Evolutionary conservation across 176 grass and related monocot species (phyloP).

Genomic region (Juncus inflexus): DNA sequence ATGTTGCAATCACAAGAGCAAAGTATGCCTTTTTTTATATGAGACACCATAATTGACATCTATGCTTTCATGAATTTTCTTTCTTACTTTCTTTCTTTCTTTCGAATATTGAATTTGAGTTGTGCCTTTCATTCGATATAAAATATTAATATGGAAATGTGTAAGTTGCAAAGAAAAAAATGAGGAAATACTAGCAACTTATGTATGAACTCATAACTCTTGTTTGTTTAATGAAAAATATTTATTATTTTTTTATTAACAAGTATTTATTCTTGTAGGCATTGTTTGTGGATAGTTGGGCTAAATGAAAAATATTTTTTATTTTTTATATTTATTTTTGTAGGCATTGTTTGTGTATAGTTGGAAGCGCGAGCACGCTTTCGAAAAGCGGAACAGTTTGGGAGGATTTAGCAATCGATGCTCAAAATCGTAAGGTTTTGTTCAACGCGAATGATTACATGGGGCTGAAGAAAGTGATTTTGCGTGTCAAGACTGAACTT

Average conservation of each 20-base stretch:
- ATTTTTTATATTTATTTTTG: conserved; percentile 14
- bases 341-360: conserved; percentile 83
- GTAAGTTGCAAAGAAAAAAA: conserved; percentile 11
- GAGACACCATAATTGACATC: too few relatives aligned
- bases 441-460: conserved; percentile 41
- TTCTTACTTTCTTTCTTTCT: too few relatives aligned
- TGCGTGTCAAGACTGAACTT: too few relatives aligned
- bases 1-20: conserved; percentile 86
- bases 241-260: background rate
- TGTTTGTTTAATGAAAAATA: background rate
- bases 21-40: too few relatives aligned
- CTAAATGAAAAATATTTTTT: too few relatives aligned
- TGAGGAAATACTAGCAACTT: background rate
- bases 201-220: background rate
- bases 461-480: conserved; percentile 43
- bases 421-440: conserved; percentile 33
- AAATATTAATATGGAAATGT: too few relatives aligned
- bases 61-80: too few relatives aligned
- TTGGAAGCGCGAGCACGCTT: conserved; percentile 60
- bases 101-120: too few relatives aligned
- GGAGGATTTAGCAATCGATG: conserved; percentile 48
- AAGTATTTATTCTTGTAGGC: background rate
- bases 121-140: too few relatives aligned
- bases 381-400: conserved; percentile 49
- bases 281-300: too few relatives aligned